A percentile compares a stretch with the other conserved stretches of the same genome.
Conservation (phyloP, 257 asterid species). For the Solanum clarkiae region DNA sequence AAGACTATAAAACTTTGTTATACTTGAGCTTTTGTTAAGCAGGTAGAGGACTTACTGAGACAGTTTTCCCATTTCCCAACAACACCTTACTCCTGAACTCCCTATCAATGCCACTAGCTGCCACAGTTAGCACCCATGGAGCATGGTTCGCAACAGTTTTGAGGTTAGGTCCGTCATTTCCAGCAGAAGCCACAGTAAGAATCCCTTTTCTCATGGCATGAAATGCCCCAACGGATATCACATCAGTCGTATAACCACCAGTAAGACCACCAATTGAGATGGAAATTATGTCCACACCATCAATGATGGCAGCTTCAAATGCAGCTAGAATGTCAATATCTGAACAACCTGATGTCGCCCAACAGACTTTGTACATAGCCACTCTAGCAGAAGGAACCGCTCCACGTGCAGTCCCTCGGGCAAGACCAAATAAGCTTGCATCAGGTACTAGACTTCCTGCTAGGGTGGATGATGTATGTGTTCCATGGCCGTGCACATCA, state of each 20-base stretch:
- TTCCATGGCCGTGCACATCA: conserved; percentile 83
- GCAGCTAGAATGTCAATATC: conserved; percentile 91
- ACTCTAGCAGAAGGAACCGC: conserved; percentile 88
- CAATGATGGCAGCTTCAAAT: conserved; percentile 74
- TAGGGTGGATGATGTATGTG: conserved; percentile 86
- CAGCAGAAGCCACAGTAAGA: conserved; percentile 73
- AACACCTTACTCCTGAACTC: conserved; percentile 49
- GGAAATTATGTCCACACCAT: conserved; percentile 85
- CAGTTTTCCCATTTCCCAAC: conserved; percentile 49
- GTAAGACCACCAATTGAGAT: conserved; percentile 64
- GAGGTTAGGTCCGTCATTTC: conserved; percentile 59
- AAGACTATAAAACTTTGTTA: background rate
- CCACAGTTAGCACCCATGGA: conserved; percentile 87
- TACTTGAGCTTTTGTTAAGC: background rate
- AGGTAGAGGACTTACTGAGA: conserved; percentile 36
- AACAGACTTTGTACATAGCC: conserved; percentile 84
- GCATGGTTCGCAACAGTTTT: conserved; percentile 58
- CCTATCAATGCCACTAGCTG: conserved; percentile 74
- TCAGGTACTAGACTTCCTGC: conserved; percentile 54
- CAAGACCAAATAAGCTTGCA: conserved; percentile 68
- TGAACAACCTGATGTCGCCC: conserved; percentile 55
- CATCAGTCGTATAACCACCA: conserved; percentile 43
- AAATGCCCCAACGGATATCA: conserved; percentile 69
- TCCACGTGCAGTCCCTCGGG: conserved; percentile 77
- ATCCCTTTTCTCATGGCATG: conserved; percentile 79